A percentile compares a stretch with the other conserved stretches of the same genome.
phyloP scores from a whole-genome alignment of 495 filamentous ascomycete genomes.

The Friedmanniomyces simplex region DNA sequence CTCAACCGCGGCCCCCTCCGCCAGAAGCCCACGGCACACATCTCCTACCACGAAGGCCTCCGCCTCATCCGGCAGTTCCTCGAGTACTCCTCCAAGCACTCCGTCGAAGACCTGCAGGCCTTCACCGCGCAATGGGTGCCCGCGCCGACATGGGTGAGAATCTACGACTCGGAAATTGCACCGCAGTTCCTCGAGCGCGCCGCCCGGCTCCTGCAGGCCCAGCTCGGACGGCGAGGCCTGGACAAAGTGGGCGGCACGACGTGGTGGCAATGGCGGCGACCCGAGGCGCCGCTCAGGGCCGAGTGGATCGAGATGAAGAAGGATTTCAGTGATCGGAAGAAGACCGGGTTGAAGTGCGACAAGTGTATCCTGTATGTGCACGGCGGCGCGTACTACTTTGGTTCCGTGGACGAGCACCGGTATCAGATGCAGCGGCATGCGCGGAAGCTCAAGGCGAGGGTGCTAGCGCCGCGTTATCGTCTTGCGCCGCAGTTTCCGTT shows the following conservation, averaged over 20 bases:
- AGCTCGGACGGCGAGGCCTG: constrained; percentile 68
- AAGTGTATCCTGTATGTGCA: constrained; percentile 90
- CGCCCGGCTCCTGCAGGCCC: constrained; percentile 49
- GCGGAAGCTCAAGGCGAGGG: constrained; percentile 77
- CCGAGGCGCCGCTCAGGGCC: constrained; percentile 52
- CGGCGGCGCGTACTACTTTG: constrained; percentile 77
- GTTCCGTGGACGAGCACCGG: constrained; percentile 86
- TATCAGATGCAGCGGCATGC: constrained; percentile 95
- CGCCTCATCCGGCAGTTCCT: constrained; percentile 78
- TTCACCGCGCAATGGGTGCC: constrained; percentile 89
- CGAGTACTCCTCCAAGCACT: constrained; percentile 67
- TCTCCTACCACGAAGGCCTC: constrained; percentile 94
- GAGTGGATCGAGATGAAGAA: constrained; percentile 95
- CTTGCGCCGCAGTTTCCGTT: constrained; percentile 92
- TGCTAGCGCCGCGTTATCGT: constrained; percentile 80
- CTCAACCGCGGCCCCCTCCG: constrained; percentile 63
- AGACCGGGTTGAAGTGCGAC: constrained; percentile 44
- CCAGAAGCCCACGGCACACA: constrained; percentile 70
- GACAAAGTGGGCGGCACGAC: constrained; percentile 63
- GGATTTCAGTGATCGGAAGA: constrained; percentile 63
- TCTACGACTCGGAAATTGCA: constrained; percentile 61
- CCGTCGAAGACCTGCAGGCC: constrained; percentile 81
- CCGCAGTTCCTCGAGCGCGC: constrained; percentile 48
- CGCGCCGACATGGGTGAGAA: constrained; percentile 75
- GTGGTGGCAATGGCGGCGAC: constrained; percentile 91